These are phyloP conservation scores for Candida alai DNA, from an alignment of 805 yeast species.

Conservation along the genomic window DNA sequence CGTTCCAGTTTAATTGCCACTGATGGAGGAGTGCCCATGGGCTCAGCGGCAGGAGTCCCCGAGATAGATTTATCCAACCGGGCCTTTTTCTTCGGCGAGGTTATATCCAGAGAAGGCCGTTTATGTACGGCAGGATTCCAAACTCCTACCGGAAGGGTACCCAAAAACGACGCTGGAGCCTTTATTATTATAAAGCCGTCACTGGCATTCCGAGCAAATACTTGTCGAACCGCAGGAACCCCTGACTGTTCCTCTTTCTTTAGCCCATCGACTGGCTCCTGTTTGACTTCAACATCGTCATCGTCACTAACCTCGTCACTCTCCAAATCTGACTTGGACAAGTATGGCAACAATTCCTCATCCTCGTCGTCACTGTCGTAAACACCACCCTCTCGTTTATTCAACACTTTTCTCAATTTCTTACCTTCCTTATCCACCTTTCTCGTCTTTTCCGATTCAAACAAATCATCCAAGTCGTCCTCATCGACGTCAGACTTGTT, in stretches of 20 bases:
- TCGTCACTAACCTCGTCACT: slow-evolving; percentile 47
- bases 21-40: slow-evolving; percentile 5
- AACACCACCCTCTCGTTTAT: slow-evolving; percentile 82
- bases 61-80: slow-evolving; percentile 38
- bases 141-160: slow-evolving; percentile 70
- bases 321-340: slow-evolving; percentile 50
- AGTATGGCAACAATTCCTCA: slow-evolving; percentile 63
- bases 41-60: too few relatives aligned
- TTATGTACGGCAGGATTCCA: slow-evolving; percentile 71
- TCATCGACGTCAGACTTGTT: slow-evolving; percentile 60
- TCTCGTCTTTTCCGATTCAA: slow-evolving; percentile 55
- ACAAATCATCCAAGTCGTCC: slow-evolving; percentile 66
- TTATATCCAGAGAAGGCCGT: slow-evolving; percentile 22
- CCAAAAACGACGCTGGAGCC: slow-evolving; percentile 57
- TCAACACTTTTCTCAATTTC: slow-evolving; percentile 75
- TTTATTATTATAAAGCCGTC: slow-evolving; percentile 53
- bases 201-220: slow-evolving; percentile 25
- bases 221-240: too few relatives aligned
- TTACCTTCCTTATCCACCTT: slow-evolving; percentile 89
- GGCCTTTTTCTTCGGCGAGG: slow-evolving; percentile 35
- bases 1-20: slow-evolving; percentile 20
- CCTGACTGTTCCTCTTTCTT: too few relatives aligned
- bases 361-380: slow-evolving; percentile 85
- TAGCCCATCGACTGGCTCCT: slow-evolving; percentile 1
- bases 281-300: slow-evolving; percentile 6